Evolutionary conservation across 2,329 filamentous ascomycete genomes (phyloP).

Genomic region (Cordyceps cateniannulata): DNA sequence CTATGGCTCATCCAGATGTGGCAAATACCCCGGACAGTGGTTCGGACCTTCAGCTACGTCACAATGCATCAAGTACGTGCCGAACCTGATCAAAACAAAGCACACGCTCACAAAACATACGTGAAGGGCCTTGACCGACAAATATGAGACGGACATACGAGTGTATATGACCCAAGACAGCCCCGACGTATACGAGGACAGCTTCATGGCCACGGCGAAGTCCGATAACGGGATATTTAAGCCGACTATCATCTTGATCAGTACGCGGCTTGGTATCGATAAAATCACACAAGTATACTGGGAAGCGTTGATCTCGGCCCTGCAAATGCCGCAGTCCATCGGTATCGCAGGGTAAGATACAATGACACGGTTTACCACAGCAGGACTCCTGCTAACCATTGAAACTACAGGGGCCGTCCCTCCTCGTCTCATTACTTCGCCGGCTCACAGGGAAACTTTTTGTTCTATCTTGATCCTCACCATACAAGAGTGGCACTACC

Average conservation of each 20-base stretch:
- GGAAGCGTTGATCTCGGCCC: constrained; percentile 77
- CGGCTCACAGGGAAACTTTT: constrained; percentile 58
- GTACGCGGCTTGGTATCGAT: constrained; percentile 85
- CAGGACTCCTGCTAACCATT: not conserved
- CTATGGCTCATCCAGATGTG: constrained; percentile 79
- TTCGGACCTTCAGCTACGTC: constrained; percentile 97
- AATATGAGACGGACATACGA: constrained; percentile 57
- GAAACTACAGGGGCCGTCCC: constrained; percentile 66
- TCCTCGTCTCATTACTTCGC: constrained; percentile 71
- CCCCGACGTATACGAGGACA: constrained; percentile 88
- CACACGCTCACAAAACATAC: constrained; percentile 14
- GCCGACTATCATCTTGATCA: constrained; percentile 83
- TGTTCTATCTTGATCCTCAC: constrained; percentile 96
- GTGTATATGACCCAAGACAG: constrained; percentile 89
- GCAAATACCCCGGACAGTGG: constrained; percentile 95
- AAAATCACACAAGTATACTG: constrained; percentile 93
- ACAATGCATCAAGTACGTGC: constrained; percentile 78
- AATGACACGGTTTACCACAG: not conserved
- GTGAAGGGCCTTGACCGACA: constrained; percentile 64
- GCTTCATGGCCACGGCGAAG: constrained; percentile 71
- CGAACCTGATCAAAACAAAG: not conserved
- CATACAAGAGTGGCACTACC: constrained; percentile 69
- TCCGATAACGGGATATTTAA: constrained; percentile 60
- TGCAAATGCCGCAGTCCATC: constrained; percentile 88
- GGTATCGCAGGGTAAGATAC: constrained; percentile 79